phyloP scores from a whole-genome alignment of 176 grass and related monocot genomes.

The Lolium rigidum region DNA sequence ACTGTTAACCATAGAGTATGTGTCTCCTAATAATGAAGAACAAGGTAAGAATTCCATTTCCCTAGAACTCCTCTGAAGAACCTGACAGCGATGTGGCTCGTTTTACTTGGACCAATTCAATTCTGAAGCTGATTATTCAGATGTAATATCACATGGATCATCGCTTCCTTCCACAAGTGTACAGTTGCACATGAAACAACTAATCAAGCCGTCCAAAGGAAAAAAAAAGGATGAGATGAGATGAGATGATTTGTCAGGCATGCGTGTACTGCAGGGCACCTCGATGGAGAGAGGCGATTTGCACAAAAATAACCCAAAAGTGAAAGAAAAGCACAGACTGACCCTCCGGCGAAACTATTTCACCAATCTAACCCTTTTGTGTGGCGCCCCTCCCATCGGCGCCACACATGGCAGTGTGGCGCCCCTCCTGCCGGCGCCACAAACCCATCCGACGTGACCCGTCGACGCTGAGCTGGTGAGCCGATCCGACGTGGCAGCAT shows the following conservation, averaged over 20 bases:
- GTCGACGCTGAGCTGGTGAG: too few relatives aligned
- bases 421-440: too few relatives aligned
- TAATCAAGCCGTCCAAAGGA: background rate
- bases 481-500: too few relatives aligned
- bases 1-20: background rate
- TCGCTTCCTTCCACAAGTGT: background rate
- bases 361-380: too few relatives aligned
- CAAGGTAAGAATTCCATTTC: background rate
- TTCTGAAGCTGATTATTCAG: background rate
- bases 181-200: background rate
- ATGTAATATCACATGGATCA: background rate
- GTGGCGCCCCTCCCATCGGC: too few relatives aligned
- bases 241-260: background rate
- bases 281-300: background rate
- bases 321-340: too few relatives aligned
- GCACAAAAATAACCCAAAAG: too few relatives aligned
- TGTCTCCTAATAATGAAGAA: background rate
- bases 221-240: too few relatives aligned
- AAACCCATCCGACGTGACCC: too few relatives aligned
- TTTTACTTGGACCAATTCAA: background rate
- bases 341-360: too few relatives aligned
- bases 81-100: background rate
- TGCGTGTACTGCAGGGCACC: too few relatives aligned
- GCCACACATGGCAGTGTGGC: too few relatives aligned
- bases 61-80: background rate